A percentile compares a stretch with the other conserved stretches of the same genome.
Conservation (phyloP, 306 rosid species). For the Mimosa pudica region DNA sequence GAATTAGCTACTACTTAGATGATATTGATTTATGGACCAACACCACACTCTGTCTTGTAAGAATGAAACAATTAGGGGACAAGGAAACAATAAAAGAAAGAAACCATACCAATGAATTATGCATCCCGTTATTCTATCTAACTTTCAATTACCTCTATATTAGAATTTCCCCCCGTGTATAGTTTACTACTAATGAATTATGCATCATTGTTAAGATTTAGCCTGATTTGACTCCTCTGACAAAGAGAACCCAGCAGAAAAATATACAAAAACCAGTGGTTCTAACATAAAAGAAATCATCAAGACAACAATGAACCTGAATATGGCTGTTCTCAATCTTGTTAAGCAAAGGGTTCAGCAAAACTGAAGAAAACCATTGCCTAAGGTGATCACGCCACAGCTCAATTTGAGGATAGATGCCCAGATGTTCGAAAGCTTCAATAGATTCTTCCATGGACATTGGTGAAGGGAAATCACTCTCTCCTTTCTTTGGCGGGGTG, state of each 20-base stretch:
- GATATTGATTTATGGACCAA: slow-evolving; percentile 20
- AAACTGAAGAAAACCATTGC: slow-evolving; percentile 83
- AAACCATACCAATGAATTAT: slow-evolving; percentile 10
- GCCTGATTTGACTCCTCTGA: slow-evolving; percentile 7
- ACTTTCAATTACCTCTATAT: slow-evolving; percentile 25
- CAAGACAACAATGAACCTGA: slow-evolving; percentile 57
- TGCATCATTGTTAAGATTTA: background rate
- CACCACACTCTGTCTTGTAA: background rate
- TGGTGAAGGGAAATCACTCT: slow-evolving; percentile 81
- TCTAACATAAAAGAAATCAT: slow-evolving; percentile 21
- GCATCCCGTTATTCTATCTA: background rate
- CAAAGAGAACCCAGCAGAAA: slow-evolving; percentile 13
- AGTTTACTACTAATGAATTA: background rate
- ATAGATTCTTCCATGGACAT: slow-evolving; percentile 92
- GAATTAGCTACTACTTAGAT: slow-evolving; percentile 25
- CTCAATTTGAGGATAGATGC: slow-evolving; percentile 91
- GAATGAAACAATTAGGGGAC: background rate
- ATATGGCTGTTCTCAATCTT: slow-evolving; percentile 84
- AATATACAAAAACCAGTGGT: slow-evolving; percentile 23
- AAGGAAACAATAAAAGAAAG: background rate
- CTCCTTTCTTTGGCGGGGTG: slow-evolving; percentile 92
- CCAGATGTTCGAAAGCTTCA: slow-evolving; percentile 77
- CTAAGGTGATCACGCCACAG: slow-evolving; percentile 91
- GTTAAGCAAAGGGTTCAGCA: slow-evolving; percentile 75
- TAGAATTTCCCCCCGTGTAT: background rate